Evolutionary conservation across 805 yeast species (phyloP), one percentile per base, ranked within the genome.

Genomic region (Hyphopichia homilentoma): DNA sequence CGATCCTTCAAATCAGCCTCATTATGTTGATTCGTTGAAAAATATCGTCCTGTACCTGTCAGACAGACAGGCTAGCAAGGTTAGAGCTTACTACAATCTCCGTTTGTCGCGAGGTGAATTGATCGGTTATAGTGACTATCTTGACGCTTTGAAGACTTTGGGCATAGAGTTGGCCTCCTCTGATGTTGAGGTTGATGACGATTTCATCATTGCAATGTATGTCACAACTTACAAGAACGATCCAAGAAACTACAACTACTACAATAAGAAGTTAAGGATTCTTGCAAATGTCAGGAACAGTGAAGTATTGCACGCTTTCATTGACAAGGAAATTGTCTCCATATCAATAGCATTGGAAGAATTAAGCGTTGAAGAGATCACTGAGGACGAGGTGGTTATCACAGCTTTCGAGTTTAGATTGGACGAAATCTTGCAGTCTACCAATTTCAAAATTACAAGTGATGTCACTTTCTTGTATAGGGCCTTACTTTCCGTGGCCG

Each of bases 361-460:
- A 31, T 43, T 67, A 29, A 51, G 59, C 7, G 57, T 66, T 16
- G 72, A 65, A 36, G 69, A 61, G 31, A 55, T 64, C 21, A 67
- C 73, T 11, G 73, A 67, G 36, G 73, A 67, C 48, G 93, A 84
- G 40, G 77, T 84, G 27, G 73, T 86, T 3, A 68, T 78, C 18
- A 82, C 94, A 1, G 89, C 94, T 1, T 84, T 76, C 47, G 79
- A 82, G 36, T 66, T 82, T 26, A 78, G 79, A 38, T 48, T 70
- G 2, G 73, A 74, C 25, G 94, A 84, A 35, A 46, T 60, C 2
- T 37, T 60, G 34, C 59, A 55, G 29, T 31, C 52, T 1, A 54
- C 52, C 32, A 55, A 58, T 14, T 54, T 57, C 33, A 45, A 52
- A 21, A 34, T 45, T 6, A 65, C 68, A 33, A 48, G 71, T 32